Base-by-base conservation (phyloP, 2,329 filamentous ascomycete genomes). In the Fusarium duplospermum region DNA sequence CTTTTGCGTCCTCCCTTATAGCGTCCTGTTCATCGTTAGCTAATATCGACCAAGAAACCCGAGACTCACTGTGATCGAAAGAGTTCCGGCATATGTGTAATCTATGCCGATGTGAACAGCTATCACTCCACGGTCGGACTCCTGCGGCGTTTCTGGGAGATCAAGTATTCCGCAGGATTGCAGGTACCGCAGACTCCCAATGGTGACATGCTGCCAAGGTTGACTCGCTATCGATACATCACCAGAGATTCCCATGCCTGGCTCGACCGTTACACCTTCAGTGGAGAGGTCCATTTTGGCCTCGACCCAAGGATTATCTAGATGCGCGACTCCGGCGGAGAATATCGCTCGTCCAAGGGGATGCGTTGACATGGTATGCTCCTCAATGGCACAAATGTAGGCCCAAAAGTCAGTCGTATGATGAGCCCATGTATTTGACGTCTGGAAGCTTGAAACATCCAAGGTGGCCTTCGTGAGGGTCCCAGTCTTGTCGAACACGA, bases 401-500 rank as follows among this genome's bases (percentile, higher is more conserved):
- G 56, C 24, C 65, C 60, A 64, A 9, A 64, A 64, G 8, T 57
- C 50, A 2, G 22, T 13, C 2, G 6, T 35, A 14, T 60, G 36
- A 5, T 18, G 16, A 6, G 24, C 9, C 60, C 33, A 60, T 3
- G 16, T 16, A 8, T 45, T 56, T 24, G 45, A 42, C 11, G 14
- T 45, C 18, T 45, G n/a, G 20, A 62, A 50, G 16, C 40, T 35
- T 3, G 38, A 62, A 10, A 67, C 65, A 8, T 47, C 52, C 4
- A 67, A 22, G 2, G 60, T 64, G 11, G 65, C 65, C 4, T 40
- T 38, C 8, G 65, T 67, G 14, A 67, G n/a, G 7, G 60, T 67
- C n/a, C 65, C 65, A 1, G 65, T 67, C 13, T 67, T 64, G 60
- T 64, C 60, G 24, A 67, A 67, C n/a, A 67, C n/a, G 18, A 67